A percentile compares a stretch with the other conserved stretches of the same genome.
Conservation (phyloP, 176 grass and related monocot species). For the Metroxylon sagu region DNA sequence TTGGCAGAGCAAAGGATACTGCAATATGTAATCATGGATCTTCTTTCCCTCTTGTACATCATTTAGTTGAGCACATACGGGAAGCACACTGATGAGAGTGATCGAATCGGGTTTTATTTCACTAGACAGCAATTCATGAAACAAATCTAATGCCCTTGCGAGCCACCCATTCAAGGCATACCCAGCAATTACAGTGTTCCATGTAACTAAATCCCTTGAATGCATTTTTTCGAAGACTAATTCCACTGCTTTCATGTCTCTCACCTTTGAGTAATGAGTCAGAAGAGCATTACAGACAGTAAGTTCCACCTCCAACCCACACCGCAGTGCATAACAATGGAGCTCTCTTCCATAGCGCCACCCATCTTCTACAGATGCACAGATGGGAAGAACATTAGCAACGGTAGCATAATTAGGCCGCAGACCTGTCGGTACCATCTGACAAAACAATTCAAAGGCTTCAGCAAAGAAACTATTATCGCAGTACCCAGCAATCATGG, state of each 20-base stretch:
- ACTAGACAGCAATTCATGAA: slow-evolving; percentile 28
- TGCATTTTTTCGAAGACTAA: slow-evolving; percentile 37
- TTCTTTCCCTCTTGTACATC: slow-evolving; percentile 36
- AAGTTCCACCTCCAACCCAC: slow-evolving; percentile 32
- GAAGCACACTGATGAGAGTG: slow-evolving; percentile 52
- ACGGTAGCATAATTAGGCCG: slow-evolving; percentile 51
- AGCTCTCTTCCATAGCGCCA: slow-evolving; percentile 34
- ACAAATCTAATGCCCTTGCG: slow-evolving; percentile 29
- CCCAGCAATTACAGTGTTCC: slow-evolving; percentile 55
- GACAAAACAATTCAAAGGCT: slow-evolving; percentile 30
- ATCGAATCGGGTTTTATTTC: slow-evolving; percentile 45
- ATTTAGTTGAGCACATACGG: slow-evolving; percentile 34
- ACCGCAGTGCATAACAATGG: slow-evolving; percentile 41
- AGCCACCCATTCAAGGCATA: slow-evolving; percentile 40
- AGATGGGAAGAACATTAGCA: slow-evolving; percentile 42
- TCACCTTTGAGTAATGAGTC: slow-evolving; percentile 43
- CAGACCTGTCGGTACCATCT: slow-evolving; percentile 22
- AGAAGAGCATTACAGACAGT: slow-evolving; percentile 61
- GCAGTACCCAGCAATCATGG: slow-evolving; percentile 33
- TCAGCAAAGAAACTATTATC: slow-evolving; percentile 32
- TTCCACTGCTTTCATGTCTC: slow-evolving; percentile 33
- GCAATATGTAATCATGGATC: slow-evolving; percentile 50
- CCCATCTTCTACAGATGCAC: slow-evolving; percentile 32
- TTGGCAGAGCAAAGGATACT: slow-evolving; percentile 18
- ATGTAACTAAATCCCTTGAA: slow-evolving; percentile 36